These are phyloP conservation scores for Solanum megistacrolobum DNA, from an alignment of 257 asterid genomes.

Conservation along the genomic window DNA sequence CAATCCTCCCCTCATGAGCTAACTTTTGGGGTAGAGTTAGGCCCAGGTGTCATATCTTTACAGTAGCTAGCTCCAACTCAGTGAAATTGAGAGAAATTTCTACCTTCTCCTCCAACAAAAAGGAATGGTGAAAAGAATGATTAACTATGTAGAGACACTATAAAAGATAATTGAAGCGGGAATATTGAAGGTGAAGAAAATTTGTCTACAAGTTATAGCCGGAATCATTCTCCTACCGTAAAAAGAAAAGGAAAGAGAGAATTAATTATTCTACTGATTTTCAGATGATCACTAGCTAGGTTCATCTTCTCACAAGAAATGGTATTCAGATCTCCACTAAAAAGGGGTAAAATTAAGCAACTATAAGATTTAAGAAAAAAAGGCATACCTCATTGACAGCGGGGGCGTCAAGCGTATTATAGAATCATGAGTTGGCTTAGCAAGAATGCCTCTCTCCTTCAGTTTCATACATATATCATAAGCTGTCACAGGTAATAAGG, in stretches of 20 bases:
- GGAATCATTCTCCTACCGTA: not conserved
- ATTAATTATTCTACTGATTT: not conserved
- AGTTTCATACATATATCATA: conserved; percentile 86
- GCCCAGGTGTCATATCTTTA: too few species aligned
- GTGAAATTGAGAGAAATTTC: not conserved
- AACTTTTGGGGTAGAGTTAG: not conserved
- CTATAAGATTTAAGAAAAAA: not conserved
- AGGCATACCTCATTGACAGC: conserved; percentile 58
- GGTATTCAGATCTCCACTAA: not conserved
- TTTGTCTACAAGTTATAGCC: not conserved
- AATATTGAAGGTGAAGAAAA: not conserved
- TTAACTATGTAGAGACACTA: not conserved
- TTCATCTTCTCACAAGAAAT: not conserved
- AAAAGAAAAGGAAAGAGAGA: not conserved
- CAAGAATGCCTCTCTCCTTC: conserved; percentile 87
- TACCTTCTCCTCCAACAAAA: not conserved
- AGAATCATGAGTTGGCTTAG: conserved; percentile 86
- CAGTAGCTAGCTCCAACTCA: not conserved
- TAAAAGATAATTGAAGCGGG: not conserved
- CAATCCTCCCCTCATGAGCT: not conserved
- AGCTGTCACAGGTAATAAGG: conserved; percentile 60
- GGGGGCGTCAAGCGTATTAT: conserved; percentile 89
- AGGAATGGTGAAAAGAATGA: not conserved
- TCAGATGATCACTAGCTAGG: not conserved
- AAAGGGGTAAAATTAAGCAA: not conserved